Base-by-base conservation (phyloP, 306 rosid genomes). In the Luffa acutangula region DNA sequence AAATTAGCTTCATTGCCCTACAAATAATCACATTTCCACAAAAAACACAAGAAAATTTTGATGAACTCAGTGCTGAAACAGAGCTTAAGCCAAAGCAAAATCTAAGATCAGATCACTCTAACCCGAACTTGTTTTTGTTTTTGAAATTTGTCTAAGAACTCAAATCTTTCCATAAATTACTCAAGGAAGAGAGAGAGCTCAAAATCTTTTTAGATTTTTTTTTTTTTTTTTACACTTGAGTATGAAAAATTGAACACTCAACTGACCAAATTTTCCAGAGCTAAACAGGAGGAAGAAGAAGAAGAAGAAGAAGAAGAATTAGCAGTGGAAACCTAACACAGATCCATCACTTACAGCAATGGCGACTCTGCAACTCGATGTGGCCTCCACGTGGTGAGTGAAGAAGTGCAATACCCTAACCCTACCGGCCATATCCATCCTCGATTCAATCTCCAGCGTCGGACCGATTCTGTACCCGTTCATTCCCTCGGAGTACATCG, bases 261-360 rank as follows among this genome's bases (percentile, higher is more conserved):
- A 18, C 36, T 69, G 20, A 69, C 3, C 8, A 69, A 43, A 42
- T 69, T 69, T 8, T 43, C 53, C 76, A 73, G 53, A 78, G 10
- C 14, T 48, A 64, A 45, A 4, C 4, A 20, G 4, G 13, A 7
- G 15, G 63, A 46, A 14, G 11, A 41, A 18, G 46, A 39, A 13
- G 9, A 18, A 3, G 9, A 7, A 7, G 53, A 39, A 10, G 9
- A 42, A n/a, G 53, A 39, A 59, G 49, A 78, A 76, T 87, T 82
- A 93, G 84, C 98, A 95, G 37, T 86, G 91, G 79, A 95, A 91
- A 60, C 97, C 98, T 79, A 95, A 58, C 0, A 95, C 97, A 69
- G 97, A 82, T 80, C 98, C 98, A 62, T 90, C 91, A 49, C 82
- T 80, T 49, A 92, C 86, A 9, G 95, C 75, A 54, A 95, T 78